phyloP scores from a whole-genome alignment of 345 rosid species.

The Corchorus olitorius region DNA sequence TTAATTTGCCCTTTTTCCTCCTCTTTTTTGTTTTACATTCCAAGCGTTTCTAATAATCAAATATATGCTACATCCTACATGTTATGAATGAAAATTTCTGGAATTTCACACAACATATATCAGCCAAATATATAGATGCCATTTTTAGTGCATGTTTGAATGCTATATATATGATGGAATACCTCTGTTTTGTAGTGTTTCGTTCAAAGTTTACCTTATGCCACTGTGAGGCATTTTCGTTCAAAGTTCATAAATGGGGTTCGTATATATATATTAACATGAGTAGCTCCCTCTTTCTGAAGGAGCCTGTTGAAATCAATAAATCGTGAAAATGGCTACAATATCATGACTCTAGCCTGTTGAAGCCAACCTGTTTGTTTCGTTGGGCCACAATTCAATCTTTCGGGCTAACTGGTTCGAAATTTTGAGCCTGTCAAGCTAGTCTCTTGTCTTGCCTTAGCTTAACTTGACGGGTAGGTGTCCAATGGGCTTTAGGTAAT shows the following conservation, averaged over 20 bases:
- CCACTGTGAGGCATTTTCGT: no score
- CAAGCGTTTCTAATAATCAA: conserved; percentile 28
- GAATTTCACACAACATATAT: conserved; percentile 12
- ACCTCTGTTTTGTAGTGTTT: no score
- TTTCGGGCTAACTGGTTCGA: background rate
- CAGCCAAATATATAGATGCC: background rate
- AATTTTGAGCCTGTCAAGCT: background rate
- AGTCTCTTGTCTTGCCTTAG: background rate
- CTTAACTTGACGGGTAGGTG: background rate
- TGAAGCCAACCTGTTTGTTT: background rate
- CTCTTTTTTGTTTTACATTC: background rate
- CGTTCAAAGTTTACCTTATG: no score
- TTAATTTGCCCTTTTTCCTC: background rate
- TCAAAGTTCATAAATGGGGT: background rate
- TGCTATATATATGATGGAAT: no score
- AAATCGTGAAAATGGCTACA: no score
- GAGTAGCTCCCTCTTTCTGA: no score
- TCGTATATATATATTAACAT: no score
- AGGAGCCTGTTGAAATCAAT: no score
- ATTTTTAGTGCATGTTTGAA: background rate
- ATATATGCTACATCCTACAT: conserved; percentile 11
- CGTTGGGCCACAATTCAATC: background rate
- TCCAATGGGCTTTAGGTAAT: background rate
- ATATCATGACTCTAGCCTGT: no score
- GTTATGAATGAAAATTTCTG: conserved; percentile 14